Percentiles rank a stretch among this genome's conserved stretches.
These are phyloP conservation scores for Saposhnikovia divaricata DNA, from an alignment of 129 eudicot genomes.

Conservation along the genomic window DNA sequence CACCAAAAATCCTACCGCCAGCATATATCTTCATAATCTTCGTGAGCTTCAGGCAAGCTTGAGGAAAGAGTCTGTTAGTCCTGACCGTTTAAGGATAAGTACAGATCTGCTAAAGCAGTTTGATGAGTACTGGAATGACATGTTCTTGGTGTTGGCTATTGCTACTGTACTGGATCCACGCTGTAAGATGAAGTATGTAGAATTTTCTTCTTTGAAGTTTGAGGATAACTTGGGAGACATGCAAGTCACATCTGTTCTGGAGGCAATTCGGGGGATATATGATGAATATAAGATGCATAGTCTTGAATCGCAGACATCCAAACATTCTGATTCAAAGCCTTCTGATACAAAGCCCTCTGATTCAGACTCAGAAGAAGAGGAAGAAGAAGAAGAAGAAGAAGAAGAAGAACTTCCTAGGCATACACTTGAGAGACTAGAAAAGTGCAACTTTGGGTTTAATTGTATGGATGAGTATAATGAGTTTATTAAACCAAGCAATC, in stretches of 20 bases:
- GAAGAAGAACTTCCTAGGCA: not conserved
- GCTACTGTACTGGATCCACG: conserved; percentile 30
- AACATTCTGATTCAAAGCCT: conserved; percentile 4
- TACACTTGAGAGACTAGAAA: not conserved
- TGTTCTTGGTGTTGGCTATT: conserved; percentile 18
- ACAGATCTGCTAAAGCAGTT: conserved; percentile 16
- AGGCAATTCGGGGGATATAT: conserved; percentile 13
- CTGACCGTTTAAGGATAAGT: conserved; percentile 4
- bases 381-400: no score
- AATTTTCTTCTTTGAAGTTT: conserved; percentile 11
- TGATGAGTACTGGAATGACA: conserved; percentile 13
- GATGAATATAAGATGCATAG: conserved; percentile 9
- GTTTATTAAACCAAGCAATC: conserved; percentile 7
- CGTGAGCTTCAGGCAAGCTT: conserved; percentile 16
- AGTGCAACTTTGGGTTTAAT: not conserved
- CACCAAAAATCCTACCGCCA: conserved; percentile 15
- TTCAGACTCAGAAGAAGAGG: not conserved
- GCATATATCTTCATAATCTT: conserved; percentile 17
- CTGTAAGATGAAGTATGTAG: conserved; percentile 21
- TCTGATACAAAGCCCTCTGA: not conserved
- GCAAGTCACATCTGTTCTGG: conserved; percentile 6
- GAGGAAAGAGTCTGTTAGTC: conserved; percentile 6
- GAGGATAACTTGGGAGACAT: not conserved
- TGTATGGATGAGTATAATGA: conserved; percentile 12
- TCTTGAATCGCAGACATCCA: not conserved